Percentiles rank a stretch among this genome's conserved stretches.
phyloP scores from a whole-genome alignment of 148 eudicot species.

The Cornus controversa region DNA sequence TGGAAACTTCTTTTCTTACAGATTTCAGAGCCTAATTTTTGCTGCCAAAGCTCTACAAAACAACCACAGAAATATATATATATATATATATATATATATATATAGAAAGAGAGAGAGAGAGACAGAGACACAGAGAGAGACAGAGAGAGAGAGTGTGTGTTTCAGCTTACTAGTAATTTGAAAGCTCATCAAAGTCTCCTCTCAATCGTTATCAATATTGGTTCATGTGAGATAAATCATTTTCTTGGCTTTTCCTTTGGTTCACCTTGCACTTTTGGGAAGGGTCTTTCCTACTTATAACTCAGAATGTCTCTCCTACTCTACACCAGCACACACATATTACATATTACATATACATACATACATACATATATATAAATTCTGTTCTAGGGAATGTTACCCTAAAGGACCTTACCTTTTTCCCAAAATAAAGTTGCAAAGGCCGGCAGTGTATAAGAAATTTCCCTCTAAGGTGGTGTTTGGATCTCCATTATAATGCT shows the following conservation, averaged over 20 bases:
- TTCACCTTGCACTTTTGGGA: slow-evolving; percentile 11
- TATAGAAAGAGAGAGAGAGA: too few relatives aligned
- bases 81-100: too few relatives aligned
- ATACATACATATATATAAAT: background rate
- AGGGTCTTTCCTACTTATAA: background rate
- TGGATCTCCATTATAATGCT: background rate
- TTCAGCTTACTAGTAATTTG: background rate
- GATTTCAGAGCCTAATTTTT: slow-evolving; percentile 52
- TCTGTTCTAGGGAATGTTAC: slow-evolving; percentile 20
- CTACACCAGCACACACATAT: background rate
- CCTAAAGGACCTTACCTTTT: slow-evolving; percentile 24
- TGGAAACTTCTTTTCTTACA: slow-evolving; percentile 46
- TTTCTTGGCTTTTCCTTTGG: slow-evolving; percentile 24
- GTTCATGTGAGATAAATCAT: slow-evolving; percentile 60
- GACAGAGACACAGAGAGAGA: slow-evolving; percentile 22
- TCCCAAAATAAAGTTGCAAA: slow-evolving; percentile 23
- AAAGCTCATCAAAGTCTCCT: background rate
- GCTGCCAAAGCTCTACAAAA: slow-evolving; percentile 6
- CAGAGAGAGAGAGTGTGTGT: background rate
- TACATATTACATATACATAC: too few relatives aligned
- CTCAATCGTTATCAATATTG: slow-evolving; percentile 23
- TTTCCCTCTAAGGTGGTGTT: background rate
- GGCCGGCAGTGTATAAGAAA: background rate
- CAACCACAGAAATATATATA: too few relatives aligned
- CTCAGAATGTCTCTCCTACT: slow-evolving; percentile 1